These are phyloP conservation scores for Oehlia diaphana DNA, from an alignment of 192 early-diverging fungal genomes.

Conservation along the genomic window DNA sequence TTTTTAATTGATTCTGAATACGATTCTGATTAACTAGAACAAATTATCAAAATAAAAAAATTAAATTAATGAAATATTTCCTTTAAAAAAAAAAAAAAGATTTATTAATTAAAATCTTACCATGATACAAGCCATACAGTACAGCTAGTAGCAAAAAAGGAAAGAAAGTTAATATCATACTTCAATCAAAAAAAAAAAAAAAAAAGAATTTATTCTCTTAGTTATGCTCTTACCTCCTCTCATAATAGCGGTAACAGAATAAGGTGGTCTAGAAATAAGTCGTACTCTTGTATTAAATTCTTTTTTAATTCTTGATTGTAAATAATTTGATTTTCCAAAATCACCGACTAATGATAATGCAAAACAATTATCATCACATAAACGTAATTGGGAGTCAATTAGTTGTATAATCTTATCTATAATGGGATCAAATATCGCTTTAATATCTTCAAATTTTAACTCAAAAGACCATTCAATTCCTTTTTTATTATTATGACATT, in stretches of 20 bases:
- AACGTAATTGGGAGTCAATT: slow-evolving; percentile 51
- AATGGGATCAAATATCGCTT: slow-evolving; percentile 51
- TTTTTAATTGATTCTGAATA: too few relatives aligned
- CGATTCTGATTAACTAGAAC: too few relatives aligned
- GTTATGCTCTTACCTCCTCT: slow-evolving; percentile 33
- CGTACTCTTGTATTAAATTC: slow-evolving; percentile 48
- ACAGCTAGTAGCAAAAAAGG: slow-evolving; percentile 30
- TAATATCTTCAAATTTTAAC: background rate
- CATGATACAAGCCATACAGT: slow-evolving; percentile 38
- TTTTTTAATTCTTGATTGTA: slow-evolving; percentile 52
- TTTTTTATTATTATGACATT: background rate
- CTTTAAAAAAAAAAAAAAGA: too few relatives aligned
- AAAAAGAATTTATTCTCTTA: too few relatives aligned
- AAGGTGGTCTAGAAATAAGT: slow-evolving; percentile 49
- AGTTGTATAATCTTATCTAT: slow-evolving; percentile 50
- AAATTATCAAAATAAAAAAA: too few relatives aligned
- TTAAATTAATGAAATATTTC: too few relatives aligned
- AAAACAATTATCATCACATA: slow-evolving; percentile 33
- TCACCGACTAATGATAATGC: slow-evolving; percentile 56
- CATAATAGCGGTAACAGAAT: slow-evolving; percentile 51
- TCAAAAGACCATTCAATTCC: background rate
- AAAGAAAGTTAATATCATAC: too few relatives aligned
- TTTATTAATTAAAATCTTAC: background rate
- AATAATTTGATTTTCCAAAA: slow-evolving; percentile 54
- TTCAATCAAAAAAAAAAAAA: too few relatives aligned